Base-by-base conservation (phyloP, 345 rosid genomes). In the Populus davidiana region DNA sequence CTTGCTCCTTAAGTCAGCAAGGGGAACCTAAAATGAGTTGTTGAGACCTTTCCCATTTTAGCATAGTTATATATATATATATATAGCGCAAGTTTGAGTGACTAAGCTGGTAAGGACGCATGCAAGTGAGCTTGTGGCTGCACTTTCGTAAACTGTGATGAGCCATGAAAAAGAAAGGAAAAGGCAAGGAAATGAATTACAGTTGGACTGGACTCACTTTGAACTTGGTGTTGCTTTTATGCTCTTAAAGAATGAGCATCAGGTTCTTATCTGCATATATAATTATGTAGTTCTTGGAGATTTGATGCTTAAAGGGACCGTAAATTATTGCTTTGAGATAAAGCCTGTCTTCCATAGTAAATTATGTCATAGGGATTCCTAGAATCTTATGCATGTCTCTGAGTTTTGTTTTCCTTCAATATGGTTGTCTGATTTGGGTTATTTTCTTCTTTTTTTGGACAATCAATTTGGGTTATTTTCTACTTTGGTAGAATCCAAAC, bases 251-350 rank as follows among this genome's bases (percentile, higher is more conserved):
- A 44, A 71, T 69, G 25, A 59, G 86, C 80, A 85, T 85, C 88
- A 13, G 82, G 86, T 90, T 87, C 91, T 83, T 85, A 86, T 88
- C 87, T 80, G 72, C 79, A 71, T 77, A 66, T 16, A 31, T 68
- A 50, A 43, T 77, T 75, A 52, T 74, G 56, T 67, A 80, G 74
- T 73, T 77, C 69, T 77, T 63, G 25, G 1, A 36, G 81, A 70
- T 83, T 73, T 79, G 84, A 88, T 86, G 86, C 86, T 84, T 78
- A 81, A 82, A 87, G 85, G 75, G 75, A 61, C 73, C 72, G 65
- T 82, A 85, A 79, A 81, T 87, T 86, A 82, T 88, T 83, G 87
- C 80, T 27, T 78, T 73, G 66, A 62, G 71, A 70, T 73, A 70
- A 77, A 39, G 82, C 72, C 67, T 74, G 64, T 39, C 77, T 56